phyloP scores from a whole-genome alignment of 2,329 filamentous ascomycete genomes.

The Fusarium gaditjirri region DNA sequence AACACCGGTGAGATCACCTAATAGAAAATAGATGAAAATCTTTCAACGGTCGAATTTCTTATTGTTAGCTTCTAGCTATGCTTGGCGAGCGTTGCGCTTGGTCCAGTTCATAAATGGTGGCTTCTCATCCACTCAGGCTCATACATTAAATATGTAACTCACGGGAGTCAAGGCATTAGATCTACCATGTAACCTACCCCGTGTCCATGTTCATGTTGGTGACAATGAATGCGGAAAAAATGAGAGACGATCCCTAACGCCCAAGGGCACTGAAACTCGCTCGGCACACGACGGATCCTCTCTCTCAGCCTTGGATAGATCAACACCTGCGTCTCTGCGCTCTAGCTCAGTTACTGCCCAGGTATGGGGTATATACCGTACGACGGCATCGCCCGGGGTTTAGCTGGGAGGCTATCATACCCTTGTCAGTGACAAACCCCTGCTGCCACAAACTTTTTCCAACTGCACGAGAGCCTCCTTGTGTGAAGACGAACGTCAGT shows the following conservation, averaged over 20 bases:
- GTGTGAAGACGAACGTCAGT: neutral
- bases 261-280: constrained; percentile 3
- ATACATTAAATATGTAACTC: neutral
- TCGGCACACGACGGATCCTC: constrained; percentile 8
- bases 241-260: neutral
- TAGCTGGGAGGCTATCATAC: neutral
- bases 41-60: constrained; percentile 9
- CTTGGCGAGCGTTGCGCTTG: constrained; percentile 10
- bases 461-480: constrained; percentile 6
- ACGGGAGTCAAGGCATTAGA: neutral
- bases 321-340: neutral
- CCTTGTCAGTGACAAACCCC: constrained; percentile 10
- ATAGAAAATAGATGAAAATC: neutral
- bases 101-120: neutral
- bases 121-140: neutral
- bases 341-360: neutral
- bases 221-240: neutral
- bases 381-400: constrained; percentile 23
- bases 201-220: neutral
- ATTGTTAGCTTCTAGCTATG: neutral
- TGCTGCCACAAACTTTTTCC: constrained; percentile 28
- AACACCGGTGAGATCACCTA: constrained; percentile 3
- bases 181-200: constrained; percentile 24
- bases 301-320: constrained; percentile 9
- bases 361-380: constrained; percentile 28